Conservation (phyloP, 2,329 filamentous ascomycete species). For the Ophiocordyceps robertsii region DNA sequence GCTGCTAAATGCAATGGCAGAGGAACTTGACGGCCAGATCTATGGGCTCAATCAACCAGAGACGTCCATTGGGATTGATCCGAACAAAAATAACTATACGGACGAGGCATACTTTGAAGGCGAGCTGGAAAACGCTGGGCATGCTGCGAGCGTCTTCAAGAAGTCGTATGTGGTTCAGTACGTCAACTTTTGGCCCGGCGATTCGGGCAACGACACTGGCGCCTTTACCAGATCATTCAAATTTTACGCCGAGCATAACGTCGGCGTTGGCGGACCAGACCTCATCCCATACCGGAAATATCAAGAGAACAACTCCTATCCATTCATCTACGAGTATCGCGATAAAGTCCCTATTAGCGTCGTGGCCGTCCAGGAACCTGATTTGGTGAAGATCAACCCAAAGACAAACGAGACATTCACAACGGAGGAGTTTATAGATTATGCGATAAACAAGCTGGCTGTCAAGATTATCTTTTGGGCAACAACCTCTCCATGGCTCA, state of each 20-base stretch:
- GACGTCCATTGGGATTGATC: conserved; percentile 5
- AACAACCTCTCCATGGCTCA: neutral
- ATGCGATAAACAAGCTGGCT: neutral
- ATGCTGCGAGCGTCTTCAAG: conserved; percentile 4
- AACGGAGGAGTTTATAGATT: neutral
- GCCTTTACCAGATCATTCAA: neutral
- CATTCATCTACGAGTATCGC: neutral
- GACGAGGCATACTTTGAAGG: neutral
- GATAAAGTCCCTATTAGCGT: neutral
- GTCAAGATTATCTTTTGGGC: neutral
- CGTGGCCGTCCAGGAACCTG: neutral
- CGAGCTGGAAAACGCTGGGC: neutral
- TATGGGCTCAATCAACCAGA: conserved; percentile 8
- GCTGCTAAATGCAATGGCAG: conserved; percentile 5
- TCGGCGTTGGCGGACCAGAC: neutral
- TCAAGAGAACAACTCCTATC: neutral
- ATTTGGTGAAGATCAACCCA: neutral
- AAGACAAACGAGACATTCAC: neutral
- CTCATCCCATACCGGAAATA: neutral
- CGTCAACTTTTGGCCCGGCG: conserved; percentile 10
- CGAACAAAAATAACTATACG: neutral
- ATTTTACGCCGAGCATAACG: neutral
- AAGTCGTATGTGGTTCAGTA: conserved; percentile 8
- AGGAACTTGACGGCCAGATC: conserved; percentile 7
- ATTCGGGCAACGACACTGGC: conserved; percentile 5